Percentiles rank a stretch among this genome's conserved stretches.
Evolutionary conservation across 1,284 basidiomycete genomes (phyloP).

Genomic region (Apiotrichum veenhuisii): DNA sequence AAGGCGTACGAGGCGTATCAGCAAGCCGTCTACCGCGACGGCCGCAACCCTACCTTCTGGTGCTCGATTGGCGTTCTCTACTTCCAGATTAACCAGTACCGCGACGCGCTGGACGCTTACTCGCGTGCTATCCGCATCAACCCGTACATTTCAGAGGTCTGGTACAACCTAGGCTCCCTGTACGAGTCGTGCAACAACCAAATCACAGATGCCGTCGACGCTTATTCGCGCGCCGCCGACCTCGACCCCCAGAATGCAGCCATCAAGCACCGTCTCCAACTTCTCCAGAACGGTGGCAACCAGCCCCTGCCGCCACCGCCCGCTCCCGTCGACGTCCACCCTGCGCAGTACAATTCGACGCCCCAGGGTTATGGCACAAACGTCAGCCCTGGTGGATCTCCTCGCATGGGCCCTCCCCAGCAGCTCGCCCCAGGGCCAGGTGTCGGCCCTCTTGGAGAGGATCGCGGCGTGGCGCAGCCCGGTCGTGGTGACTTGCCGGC

Average conservation of each 20-base stretch:
- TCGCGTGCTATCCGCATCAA: conserved; percentile 97
- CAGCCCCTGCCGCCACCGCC: conserved; percentile 74
- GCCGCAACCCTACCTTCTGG: conserved; percentile 99
- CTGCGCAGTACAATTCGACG: conserved; percentile 75
- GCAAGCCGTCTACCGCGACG: conserved; percentile 97
- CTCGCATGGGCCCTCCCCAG: conserved; percentile 19
- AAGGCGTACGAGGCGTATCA: conserved; percentile 99
- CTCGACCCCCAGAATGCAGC: conserved; percentile 75
- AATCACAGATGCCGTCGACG: conserved; percentile 96
- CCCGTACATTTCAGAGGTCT: conserved; percentile 98
- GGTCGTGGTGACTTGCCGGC: conserved; percentile 39
- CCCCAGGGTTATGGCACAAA: conserved; percentile 23
- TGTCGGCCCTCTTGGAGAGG: conserved; percentile 1
- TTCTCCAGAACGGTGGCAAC: conserved; percentile 78
- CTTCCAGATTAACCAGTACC: conserved; percentile 99
- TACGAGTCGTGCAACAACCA: conserved; percentile 99
- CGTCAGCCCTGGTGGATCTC: conserved; percentile 27
- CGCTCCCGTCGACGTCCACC: conserved; percentile 88
- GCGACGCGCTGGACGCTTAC: conserved; percentile 96
- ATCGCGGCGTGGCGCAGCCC: conserved; percentile 12
- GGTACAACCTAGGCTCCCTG: conserved; percentile 95
- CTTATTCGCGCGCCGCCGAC: conserved; percentile 87
- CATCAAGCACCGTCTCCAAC: conserved; percentile 70
- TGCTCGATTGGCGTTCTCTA: conserved; percentile 99
- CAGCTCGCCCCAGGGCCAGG: conserved; percentile 6